phyloP scores from a whole-genome alignment of 2,329 filamentous ascomycete species.

The Cercospora brassicicola region DNA sequence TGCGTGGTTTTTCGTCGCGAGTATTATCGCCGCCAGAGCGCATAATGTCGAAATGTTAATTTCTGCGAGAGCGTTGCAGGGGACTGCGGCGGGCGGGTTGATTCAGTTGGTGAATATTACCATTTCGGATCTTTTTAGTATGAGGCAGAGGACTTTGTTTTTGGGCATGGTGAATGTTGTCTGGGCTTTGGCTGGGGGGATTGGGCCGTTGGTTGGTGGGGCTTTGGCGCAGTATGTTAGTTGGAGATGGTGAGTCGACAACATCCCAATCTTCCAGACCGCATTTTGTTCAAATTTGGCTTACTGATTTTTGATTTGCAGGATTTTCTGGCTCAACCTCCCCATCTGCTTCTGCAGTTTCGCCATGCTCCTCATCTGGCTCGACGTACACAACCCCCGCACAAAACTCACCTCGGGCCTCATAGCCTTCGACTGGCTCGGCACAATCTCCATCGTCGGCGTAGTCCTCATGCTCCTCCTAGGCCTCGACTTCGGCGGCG shows the following conservation, averaged over 20 bases:
- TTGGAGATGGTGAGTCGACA: constrained; percentile 60
- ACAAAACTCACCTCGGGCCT: constrained; percentile 52
- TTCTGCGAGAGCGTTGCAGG: constrained; percentile 55
- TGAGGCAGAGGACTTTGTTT: constrained; percentile 44
- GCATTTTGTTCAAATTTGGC: too few relatives aligned
- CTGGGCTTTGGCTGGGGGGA: constrained; percentile 56
- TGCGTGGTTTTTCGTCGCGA: constrained; percentile 52
- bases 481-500: constrained; percentile 57
- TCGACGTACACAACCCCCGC: constrained; percentile 58
- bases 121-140: constrained; percentile 58
- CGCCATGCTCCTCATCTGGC: constrained; percentile 51
- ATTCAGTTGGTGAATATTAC: constrained; percentile 55
- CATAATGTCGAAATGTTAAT: constrained; percentile 55
- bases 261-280: too few relatives aligned
- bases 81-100: constrained; percentile 55
- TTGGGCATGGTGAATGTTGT: constrained; percentile 55
- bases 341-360: constrained; percentile 54
- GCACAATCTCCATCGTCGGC: constrained; percentile 53
- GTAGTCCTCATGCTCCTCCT: constrained; percentile 55
- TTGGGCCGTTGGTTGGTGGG: constrained; percentile 57
- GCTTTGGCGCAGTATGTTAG: constrained; percentile 48
- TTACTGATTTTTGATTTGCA: too few relatives aligned
- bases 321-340: constrained; percentile 55
- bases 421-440: constrained; percentile 56
- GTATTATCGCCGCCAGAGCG: constrained; percentile 53